These are phyloP conservation scores for Salix suchowensis DNA, from an alignment of 345 rosid genomes.

Conservation along the genomic window DNA sequence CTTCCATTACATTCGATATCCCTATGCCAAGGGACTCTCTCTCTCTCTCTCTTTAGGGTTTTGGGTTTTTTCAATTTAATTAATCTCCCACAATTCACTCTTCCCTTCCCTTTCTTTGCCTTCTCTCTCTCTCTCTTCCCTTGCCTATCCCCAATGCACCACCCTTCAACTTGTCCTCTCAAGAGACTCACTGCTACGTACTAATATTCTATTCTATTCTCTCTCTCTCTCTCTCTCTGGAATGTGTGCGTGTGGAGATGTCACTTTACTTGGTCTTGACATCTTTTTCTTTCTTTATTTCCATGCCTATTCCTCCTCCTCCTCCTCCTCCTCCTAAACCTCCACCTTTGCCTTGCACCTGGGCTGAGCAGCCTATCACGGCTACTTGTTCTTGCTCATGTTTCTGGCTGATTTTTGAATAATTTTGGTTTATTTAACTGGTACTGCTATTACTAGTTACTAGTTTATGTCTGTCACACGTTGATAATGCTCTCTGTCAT, in stretches of 20 bases:
- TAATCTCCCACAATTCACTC: constrained; percentile 8
- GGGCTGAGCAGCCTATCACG: not conserved
- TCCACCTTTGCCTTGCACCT: not conserved
- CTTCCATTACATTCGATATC: not conserved
- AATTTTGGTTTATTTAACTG: not conserved
- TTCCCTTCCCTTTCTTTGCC: not conserved
- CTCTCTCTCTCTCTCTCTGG: constrained; percentile 1
- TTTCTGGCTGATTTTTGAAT: too few relatives aligned
- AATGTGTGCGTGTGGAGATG: not conserved
- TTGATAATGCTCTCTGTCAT: not conserved
- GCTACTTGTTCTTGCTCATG: not conserved
- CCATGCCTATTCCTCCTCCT: not conserved
- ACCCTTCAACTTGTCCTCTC: not conserved
- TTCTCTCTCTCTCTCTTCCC: not conserved
- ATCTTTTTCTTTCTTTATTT: not conserved
- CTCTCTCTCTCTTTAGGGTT: too few relatives aligned
- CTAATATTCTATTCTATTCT: not conserved
- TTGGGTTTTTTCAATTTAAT: not conserved
- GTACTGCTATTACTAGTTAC: not conserved
- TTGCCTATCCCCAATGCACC: not conserved
- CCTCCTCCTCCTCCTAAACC: not conserved
- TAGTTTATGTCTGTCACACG: not conserved
- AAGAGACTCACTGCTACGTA: not conserved
- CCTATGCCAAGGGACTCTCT: not conserved
- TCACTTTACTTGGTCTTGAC: constrained; percentile 5